Base-by-base conservation (phyloP, 78 protist species). In the Protostelium mycophagum region DNA sequence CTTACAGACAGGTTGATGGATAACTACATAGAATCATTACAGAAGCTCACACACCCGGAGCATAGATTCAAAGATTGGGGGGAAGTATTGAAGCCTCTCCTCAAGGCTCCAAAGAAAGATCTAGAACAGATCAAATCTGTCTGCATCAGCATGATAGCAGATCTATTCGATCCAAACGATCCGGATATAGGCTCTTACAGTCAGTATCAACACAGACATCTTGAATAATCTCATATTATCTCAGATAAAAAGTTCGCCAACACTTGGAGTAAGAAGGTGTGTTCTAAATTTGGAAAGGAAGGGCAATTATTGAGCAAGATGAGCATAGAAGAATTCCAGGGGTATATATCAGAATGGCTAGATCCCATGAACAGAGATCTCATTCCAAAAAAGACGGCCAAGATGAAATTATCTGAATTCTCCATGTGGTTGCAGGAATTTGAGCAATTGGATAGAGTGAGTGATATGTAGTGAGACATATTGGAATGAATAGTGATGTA, bases 31-130 rank as follows among this genome's bases (percentile, higher is more conserved):
- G 16, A 10, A n/a, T 91, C 91, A 39, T 85, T 93, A n/a, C 85
- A 73, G 28, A 31, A 85, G 36, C 37, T 89, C 1, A 86, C 91
- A 63, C 96, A 92, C 85, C 94, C 93, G 34, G 95, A 91, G 35
- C 96, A 90, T 83, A 38, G 96, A 36, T 90, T 90, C 86, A 93
- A 85, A 35, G 95, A 93, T 29, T 90, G 89, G 84, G 39, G 93
- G 87, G 96, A 93, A 38, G 38, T 36, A 10, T 38, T 94, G 87
- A 94, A 91, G 35, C 35, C 86, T 29, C 38, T 91, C 38, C 31
- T 93, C 37, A 88, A 93, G 63, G 38, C 89, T 0, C 83, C 86
- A 34, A 38, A 39, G 28, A 38, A 83, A 35, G 37, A 35, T 0
- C 25, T 38, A 1, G 87, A 84, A 28, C 35, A 86, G 34, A 1